Percentiles rank a stretch among this genome's conserved stretches.
These are phyloP conservation scores for Peronospora farinosa DNA, from an alignment of 352 stramenopile genomes.

Conservation along the genomic window DNA sequence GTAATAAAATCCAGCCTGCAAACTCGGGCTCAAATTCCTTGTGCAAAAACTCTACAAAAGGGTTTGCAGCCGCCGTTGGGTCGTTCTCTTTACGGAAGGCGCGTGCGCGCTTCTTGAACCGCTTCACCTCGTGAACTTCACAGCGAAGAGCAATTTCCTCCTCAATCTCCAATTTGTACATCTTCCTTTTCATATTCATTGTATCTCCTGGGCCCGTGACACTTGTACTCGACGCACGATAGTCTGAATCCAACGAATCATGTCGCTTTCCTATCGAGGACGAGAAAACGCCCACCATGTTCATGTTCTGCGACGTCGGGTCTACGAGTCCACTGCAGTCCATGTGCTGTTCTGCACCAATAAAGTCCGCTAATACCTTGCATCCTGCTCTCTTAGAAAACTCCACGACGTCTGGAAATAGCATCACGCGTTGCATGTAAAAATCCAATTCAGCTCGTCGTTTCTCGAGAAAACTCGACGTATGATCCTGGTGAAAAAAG, in stretches of 20 bases:
- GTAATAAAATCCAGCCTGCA: conserved; percentile 45
- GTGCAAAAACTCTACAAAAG: conserved; percentile 49
- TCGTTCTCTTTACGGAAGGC: conserved; percentile 72
- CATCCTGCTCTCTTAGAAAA: conserved; percentile 49
- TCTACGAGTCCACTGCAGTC: conserved; percentile 33
- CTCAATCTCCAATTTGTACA: conserved; percentile 62
- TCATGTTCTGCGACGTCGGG: conserved; percentile 15
- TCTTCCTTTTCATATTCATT: conserved; percentile 29
- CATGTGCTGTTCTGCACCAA: conserved; percentile 42
- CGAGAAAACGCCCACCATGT: conserved; percentile 25
- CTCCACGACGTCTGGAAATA: conserved; percentile 63
- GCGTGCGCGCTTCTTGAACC: conserved; percentile 63
- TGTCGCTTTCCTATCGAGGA: conserved; percentile 19
- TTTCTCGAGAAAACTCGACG: conserved; percentile 63
- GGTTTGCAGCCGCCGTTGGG: conserved; percentile 32
- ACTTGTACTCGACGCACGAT: conserved; percentile 21
- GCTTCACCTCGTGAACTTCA: conserved; percentile 49
- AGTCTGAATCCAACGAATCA: conserved; percentile 27
- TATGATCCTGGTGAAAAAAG: conserved; percentile 76
- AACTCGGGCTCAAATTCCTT: conserved; percentile 53
- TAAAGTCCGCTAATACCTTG: conserved; percentile 58
- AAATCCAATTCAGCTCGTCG: conserved; percentile 74
- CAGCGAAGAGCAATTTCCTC: conserved; percentile 44
- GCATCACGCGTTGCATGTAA: conserved; percentile 77
- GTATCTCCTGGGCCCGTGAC: conserved; percentile 16